Base-by-base conservation (phyloP, 352 stramenopile genomes). In the Globisporangium takayamanum region DNA sequence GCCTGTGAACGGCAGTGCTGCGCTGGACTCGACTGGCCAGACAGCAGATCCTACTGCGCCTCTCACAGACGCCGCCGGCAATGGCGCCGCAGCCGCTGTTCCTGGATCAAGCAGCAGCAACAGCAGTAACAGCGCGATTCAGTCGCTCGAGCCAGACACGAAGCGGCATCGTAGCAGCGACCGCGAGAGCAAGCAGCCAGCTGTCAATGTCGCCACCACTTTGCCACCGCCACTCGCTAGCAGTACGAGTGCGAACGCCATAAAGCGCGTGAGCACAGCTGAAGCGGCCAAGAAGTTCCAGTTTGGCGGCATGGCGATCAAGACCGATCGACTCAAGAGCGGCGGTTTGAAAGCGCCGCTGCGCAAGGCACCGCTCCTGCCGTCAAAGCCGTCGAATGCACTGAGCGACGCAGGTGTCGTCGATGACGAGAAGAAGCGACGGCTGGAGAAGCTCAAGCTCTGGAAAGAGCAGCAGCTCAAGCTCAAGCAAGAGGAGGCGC, bases 241-340 rank as follows among this genome's bases (percentile, higher is more conserved):
- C 16, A 2, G 16, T 12, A 47, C 47, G 0, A 26, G 7, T 22
- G 41, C 51, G 26, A 22, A 41, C 50, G 53, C 57, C 22, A 15
- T 53, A n/a, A 41, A 52, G 28, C 68, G 39, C 1, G 44, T 15
- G 2, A 53, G 59, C 59, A 58, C 63, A 22, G 66, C 42, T 18
- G 62, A 63, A 52, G 50, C 53, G 14, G 62, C 52, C 39, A 79
- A 83, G 57, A 81, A 70, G 36, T 89, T 89, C 51, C 87, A 82
- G 51, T 94, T 92, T 50, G 73, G 69, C 14, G 66, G 71, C 7
- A 89, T 94, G 30, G 76, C 82, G 6, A 60, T 94, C 30, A 94
- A 89, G 63, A 18, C 62, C 1, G 67, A 56, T 33, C 73, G 72
- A 50, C 28, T 54, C 8, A 64, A 74, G 49, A 46, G 18, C 41